A percentile compares a stretch with the other conserved stretches of the same genome.
Evolutionary conservation across 2,329 filamentous ascomycete genomes (phyloP).

Genomic region (Grosmannia huntii): DNA sequence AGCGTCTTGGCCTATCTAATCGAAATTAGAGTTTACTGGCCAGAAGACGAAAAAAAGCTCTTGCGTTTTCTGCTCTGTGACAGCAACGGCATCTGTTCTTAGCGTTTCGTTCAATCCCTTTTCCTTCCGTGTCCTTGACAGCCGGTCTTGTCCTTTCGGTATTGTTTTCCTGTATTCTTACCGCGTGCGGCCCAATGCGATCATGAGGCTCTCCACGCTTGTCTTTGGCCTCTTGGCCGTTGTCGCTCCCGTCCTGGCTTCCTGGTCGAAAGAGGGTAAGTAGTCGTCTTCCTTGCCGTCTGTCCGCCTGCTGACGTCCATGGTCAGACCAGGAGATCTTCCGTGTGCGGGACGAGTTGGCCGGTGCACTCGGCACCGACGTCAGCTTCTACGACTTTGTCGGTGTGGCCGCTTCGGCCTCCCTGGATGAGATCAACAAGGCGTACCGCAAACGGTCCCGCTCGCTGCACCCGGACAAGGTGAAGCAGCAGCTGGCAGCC

Average conservation of each 20-base stretch:
- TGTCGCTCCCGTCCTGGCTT: constrained; percentile 52
- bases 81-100: background rate
- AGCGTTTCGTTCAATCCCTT: background rate
- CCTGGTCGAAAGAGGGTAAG: constrained; percentile 79
- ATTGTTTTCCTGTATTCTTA: constrained; percentile 9
- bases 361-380: constrained; percentile 58
- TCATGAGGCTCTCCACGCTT: constrained; percentile 60
- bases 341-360: constrained; percentile 78
- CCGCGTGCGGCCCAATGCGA: constrained; percentile 32
- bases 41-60: background rate
- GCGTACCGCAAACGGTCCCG: constrained; percentile 83
- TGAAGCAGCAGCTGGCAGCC: constrained; percentile 67
- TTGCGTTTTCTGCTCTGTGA: background rate
- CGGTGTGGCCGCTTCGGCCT: constrained; percentile 59
- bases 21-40: too few relatives aligned
- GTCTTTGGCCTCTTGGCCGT: constrained; percentile 57
- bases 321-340: constrained; percentile 89
- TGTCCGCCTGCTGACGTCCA: too few relatives aligned
- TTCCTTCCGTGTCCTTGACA: too few relatives aligned
- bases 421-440: constrained; percentile 80
- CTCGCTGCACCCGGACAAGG: constrained; percentile 87
- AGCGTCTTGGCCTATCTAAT: too few relatives aligned
- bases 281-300: constrained; percentile 1
- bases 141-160: background rate
- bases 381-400: constrained; percentile 93